Base-by-base conservation (phyloP, 495 filamentous ascomycete species). In the Collariella sp. region DNA sequence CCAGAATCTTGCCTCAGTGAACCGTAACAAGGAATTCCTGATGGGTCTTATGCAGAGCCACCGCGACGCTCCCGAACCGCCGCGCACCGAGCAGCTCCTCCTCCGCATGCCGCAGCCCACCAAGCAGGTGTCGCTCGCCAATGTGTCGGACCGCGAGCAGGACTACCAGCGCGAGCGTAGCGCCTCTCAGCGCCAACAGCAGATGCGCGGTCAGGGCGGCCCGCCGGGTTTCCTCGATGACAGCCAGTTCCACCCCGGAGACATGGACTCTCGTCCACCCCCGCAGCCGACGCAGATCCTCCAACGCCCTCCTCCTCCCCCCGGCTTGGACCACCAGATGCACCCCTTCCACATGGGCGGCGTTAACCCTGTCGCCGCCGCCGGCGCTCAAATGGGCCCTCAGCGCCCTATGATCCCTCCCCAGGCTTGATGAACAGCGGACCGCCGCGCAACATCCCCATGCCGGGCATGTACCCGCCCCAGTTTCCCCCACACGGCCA, bases 1-100 rank as follows among this genome's bases (percentile, higher is more conserved):
- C 42, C 75, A 67, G 54, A 72, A 61, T 58, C 55, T 59, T 7
- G 59, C 64, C 44, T 62, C 67, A n/a, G 69, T 64, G 46, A 78
- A 76, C 57, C 72, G 63, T 56, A 75, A 80, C 43, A 69, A 73
- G 13, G 77, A 79, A 41, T 81, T 79, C 50, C 70, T 81, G 34
- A 79, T 81, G 67, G 68, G 68, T 31, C 67, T 81, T 3, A 80
- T 81, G 78, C 73, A 76, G 54, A 69, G 69, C 56, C 66, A 67
- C 16, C 70, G 72, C 35, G 60, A 64, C 29, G 63, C 66, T 7
- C 71, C 75, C 0, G 76, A 79, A 16, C 61, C 63, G 16, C 69
- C 71, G 19, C 67, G 76, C 50, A 72, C 66, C 10, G 72, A 75
- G 46, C 69, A 70, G 44, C 64, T 65, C 24, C 52, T 59, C 16